phyloP scores from a whole-genome alignment of 2,329 filamentous ascomycete genomes.

The Sphaerulina vaccinii region DNA sequence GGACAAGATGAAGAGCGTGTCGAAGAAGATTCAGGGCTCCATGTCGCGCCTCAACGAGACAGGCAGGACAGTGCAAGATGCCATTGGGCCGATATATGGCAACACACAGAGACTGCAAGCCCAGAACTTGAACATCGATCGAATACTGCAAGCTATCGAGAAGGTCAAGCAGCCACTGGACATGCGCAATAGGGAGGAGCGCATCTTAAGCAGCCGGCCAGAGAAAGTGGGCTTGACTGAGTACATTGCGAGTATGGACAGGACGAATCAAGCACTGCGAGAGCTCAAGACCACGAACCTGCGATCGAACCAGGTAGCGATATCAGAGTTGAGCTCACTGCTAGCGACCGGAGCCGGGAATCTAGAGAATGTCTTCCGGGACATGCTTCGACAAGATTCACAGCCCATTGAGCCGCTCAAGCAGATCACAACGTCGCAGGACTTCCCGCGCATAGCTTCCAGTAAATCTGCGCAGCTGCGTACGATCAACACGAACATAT shows the following conservation, averaged over 20 bases:
- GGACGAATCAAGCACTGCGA: constrained; percentile 77
- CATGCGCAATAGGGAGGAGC: constrained; percentile 86
- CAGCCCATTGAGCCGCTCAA: constrained; percentile 83
- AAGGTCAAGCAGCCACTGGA: constrained; percentile 86
- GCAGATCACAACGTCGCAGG: constrained; percentile 77
- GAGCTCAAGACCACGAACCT: constrained; percentile 90
- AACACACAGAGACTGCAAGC: constrained; percentile 87
- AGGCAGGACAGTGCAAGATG: constrained; percentile 86
- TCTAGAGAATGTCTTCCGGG: constrained; percentile 80
- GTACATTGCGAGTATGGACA: constrained; percentile 86
- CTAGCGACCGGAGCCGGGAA: constrained; percentile 77
- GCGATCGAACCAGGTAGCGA: constrained; percentile 85
- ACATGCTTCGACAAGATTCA: constrained; percentile 74
- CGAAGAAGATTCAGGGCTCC: constrained; percentile 91
- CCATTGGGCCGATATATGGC: constrained; percentile 86
- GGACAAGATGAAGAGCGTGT: constrained; percentile 88
- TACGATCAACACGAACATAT: constrained; percentile 64
- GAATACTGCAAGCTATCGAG: constrained; percentile 81
- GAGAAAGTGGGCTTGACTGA: constrained; percentile 76
- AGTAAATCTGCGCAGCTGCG: constrained; percentile 74
- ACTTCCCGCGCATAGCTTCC: constrained; percentile 74
- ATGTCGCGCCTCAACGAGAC: constrained; percentile 80
- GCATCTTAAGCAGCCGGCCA: constrained; percentile 76
- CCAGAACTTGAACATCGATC: constrained; percentile 86
- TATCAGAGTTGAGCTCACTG: constrained; percentile 73